Evolutionary conservation across 345 rosid genomes (phyloP).

Genomic region (Populus tremula): DNA sequence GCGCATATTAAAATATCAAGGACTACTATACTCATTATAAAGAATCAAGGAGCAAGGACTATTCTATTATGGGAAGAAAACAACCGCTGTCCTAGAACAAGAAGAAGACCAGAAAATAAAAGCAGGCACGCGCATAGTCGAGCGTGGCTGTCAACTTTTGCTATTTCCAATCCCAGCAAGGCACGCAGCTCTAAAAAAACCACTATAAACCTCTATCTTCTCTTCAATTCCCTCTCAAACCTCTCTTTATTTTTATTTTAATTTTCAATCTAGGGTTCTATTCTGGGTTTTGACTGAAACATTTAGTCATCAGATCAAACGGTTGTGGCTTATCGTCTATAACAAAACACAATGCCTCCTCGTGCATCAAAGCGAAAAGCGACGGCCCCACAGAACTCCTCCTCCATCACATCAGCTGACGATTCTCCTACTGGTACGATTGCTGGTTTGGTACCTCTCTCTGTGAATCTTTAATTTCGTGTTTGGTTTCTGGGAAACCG

Average conservation of each 20-base stretch:
- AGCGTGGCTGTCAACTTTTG: neutral
- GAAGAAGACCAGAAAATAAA: no score
- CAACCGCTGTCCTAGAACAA: no score
- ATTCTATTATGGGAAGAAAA: no score
- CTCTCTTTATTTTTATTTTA: neutral
- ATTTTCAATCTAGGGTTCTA: neutral
- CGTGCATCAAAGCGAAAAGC: slow-evolving; percentile 48
- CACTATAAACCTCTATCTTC: neutral
- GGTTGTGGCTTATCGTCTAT: slow-evolving; percentile 21
- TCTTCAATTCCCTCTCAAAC: neutral
- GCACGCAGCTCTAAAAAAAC: neutral
- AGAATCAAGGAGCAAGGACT: no score
- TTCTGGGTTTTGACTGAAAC: slow-evolving; percentile 9
- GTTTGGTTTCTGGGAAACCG: slow-evolving; percentile 27
- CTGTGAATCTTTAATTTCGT: neutral
- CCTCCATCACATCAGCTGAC: slow-evolving; percentile 32
- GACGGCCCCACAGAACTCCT: slow-evolving; percentile 35
- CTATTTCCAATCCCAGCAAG: neutral
- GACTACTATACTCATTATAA: neutral
- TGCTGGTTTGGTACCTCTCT: neutral
- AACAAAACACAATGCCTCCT: slow-evolving; percentile 26
- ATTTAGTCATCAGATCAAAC: slow-evolving; percentile 20
- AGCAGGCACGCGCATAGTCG: neutral
- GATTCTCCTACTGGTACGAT: slow-evolving; percentile 27
- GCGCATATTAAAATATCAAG: neutral